Conservation (phyloP, 352 stramenopile genomes). For the Globisporangium nagaii region DNA sequence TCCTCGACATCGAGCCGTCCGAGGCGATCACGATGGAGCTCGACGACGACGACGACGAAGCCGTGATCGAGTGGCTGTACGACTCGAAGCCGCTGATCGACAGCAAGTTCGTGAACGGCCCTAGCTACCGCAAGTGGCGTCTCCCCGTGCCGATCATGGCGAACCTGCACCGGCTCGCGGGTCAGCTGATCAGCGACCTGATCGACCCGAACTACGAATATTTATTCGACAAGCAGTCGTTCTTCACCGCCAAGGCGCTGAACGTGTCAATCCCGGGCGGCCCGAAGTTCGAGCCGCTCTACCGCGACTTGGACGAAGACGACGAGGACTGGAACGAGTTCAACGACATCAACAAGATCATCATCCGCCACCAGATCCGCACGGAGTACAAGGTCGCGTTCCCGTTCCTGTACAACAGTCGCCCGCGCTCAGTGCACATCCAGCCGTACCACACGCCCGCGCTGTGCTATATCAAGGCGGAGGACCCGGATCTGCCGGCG, state of each 20-base stretch:
- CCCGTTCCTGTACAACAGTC: constrained; percentile 99
- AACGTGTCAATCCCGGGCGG: constrained; percentile 99
- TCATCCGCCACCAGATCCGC: constrained; percentile 98
- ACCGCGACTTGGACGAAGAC: constrained; percentile 96
- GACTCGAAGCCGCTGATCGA: constrained; percentile 92
- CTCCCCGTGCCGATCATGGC: constrained; percentile 97
- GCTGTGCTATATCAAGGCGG: constrained; percentile 96
- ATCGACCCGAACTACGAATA: constrained; percentile 96
- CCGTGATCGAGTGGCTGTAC: constrained; percentile 98
- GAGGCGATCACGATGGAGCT: constrained; percentile 98
- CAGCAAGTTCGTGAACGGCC: constrained; percentile 95
- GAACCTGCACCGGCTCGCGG: constrained; percentile 96
- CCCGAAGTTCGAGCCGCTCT: constrained; percentile 99
- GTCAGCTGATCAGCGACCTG: constrained; percentile 95
- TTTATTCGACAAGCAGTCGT: constrained; percentile 94
- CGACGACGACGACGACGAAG: constrained; percentile 92
- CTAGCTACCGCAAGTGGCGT: constrained; percentile 96
- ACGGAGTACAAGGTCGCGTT: constrained; percentile 99
- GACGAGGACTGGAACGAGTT: constrained; percentile 99
- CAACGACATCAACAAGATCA: constrained; percentile 99
- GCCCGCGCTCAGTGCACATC: constrained; percentile 93
- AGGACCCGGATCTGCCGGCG: constrained; percentile 92
- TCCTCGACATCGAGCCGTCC: constrained; percentile 95
- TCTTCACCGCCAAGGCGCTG: constrained; percentile 99
- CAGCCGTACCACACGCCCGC: constrained; percentile 95